These are phyloP conservation scores for Fusarium compactum DNA, from an alignment of 2,329 filamentous ascomycete genomes.

Conservation along the genomic window DNA sequence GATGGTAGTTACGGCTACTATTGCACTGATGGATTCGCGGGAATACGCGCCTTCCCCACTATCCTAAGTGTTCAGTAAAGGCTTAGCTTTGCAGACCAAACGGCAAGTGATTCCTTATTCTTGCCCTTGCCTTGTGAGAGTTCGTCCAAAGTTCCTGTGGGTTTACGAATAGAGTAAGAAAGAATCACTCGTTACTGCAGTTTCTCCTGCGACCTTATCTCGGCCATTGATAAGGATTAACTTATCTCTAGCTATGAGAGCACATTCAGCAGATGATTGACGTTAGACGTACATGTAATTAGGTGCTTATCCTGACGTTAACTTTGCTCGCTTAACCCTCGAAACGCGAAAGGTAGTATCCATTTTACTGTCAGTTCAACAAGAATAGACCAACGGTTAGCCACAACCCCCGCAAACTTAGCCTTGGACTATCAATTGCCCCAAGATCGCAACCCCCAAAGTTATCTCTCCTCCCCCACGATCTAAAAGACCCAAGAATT, in stretches of 20 bases:
- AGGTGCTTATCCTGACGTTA: conserved; percentile 18
- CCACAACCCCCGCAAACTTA: conserved; percentile 29
- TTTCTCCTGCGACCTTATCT: background rate
- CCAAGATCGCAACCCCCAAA: conserved; percentile 32
- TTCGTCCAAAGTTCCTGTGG: background rate
- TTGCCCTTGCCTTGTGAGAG: background rate
- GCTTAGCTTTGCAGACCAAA: background rate
- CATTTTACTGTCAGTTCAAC: background rate
- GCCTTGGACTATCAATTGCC: conserved; percentile 1
- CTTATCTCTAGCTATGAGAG: background rate
- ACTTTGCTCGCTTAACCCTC: conserved; percentile 16
- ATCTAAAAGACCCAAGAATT: conserved; percentile 5
- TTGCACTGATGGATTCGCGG: conserved; percentile 12
- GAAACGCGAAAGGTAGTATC: background rate
- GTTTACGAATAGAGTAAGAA: background rate
- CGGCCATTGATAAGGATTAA: conserved; percentile 2
- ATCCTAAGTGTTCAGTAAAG: conserved; percentile 10
- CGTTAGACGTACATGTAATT: background rate
- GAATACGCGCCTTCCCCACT: conserved; percentile 21
- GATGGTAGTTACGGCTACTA: conserved; percentile 10
- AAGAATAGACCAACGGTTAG: background rate
- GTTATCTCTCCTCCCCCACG: conserved; percentile 31
- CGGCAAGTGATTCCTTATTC: background rate
- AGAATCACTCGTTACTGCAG: background rate
- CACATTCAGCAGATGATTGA: background rate